Conservation (phyloP, 2,329 filamentous ascomycete species). For the Cladosporium sp. region DNA sequence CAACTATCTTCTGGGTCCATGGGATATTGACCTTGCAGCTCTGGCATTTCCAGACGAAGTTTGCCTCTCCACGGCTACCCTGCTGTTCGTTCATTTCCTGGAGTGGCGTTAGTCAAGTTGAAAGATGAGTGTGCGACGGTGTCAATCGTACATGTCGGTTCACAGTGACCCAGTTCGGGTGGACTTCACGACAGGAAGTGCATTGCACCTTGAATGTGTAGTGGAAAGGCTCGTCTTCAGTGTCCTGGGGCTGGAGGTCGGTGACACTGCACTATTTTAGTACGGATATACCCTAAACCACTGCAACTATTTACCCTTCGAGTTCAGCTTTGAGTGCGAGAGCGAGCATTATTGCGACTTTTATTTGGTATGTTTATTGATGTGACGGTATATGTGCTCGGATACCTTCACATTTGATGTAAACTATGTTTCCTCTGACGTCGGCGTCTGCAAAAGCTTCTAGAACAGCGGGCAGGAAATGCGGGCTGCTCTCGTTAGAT, state of each 20-base stretch:
- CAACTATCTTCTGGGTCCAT: slow-evolving; percentile 16
- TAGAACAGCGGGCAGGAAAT: neutral
- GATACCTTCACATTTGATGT: neutral
- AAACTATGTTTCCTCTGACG: slow-evolving; percentile 1
- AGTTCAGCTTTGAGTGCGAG: slow-evolving; percentile 66
- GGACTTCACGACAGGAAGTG: slow-evolving; percentile 90
- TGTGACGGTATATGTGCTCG: neutral
- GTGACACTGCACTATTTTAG: slow-evolving; percentile 63
- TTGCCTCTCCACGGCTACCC: slow-evolving; percentile 89
- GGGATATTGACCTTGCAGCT: slow-evolving; percentile 75
- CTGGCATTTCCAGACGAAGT: slow-evolving; percentile 99
- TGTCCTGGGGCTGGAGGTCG: slow-evolving; percentile 80
- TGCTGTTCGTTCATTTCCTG: slow-evolving; percentile 88
- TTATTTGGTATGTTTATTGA: neutral
- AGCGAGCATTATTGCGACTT: slow-evolving; percentile 55
- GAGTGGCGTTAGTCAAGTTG: neutral
- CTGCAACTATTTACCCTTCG: slow-evolving; percentile 51
- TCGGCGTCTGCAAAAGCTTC: slow-evolving; percentile 6
- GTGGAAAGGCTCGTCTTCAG: slow-evolving; percentile 77
- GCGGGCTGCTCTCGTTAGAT: neutral
- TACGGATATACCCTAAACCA: too few relatives aligned
- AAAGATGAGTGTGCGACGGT: too few relatives aligned
- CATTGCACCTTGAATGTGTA: slow-evolving; percentile 98
- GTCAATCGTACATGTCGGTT: slow-evolving; percentile 73
- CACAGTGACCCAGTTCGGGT: slow-evolving; percentile 80